These are phyloP conservation scores for Wickerhamiella pararugosa DNA, from an alignment of 1,139 yeast genomes.

Conservation along the genomic window DNA sequence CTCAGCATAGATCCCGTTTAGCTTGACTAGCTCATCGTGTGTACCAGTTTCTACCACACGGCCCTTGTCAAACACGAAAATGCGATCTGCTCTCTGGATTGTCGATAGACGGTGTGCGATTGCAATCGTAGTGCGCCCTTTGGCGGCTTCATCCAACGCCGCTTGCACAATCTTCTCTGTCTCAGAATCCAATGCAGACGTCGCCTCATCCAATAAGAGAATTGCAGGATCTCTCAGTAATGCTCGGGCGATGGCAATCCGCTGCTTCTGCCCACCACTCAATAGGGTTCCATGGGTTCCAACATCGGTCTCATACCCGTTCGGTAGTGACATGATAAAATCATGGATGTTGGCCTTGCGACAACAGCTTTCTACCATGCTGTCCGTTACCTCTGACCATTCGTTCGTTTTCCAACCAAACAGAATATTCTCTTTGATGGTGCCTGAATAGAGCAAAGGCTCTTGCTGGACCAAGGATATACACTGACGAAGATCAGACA, in stretches of 20 bases:
- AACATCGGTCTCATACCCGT: conserved; percentile 53
- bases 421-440: conserved; percentile 56
- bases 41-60: conserved; percentile 48
- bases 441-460: conserved; percentile 68
- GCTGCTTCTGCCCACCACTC: conserved; percentile 72
- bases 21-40: conserved; percentile 17
- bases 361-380: conserved; percentile 45
- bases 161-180: conserved; percentile 62
- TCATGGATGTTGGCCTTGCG: conserved; percentile 53
- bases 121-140: conserved; percentile 62
- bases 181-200: conserved; percentile 64
- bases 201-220: conserved; percentile 56
- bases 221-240: conserved; percentile 40
- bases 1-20: conserved; percentile 17
- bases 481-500: conserved; percentile 45
- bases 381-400: conserved; percentile 31
- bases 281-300: conserved; percentile 56
- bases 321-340: conserved; percentile 51
- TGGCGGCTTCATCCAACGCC: conserved; percentile 41
- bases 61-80: conserved; percentile 54
- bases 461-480: conserved; percentile 65
- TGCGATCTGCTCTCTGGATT: conserved; percentile 68
- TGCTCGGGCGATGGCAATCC: conserved; percentile 66
- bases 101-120: conserved; percentile 73
- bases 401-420: conserved; percentile 41